Base-by-base conservation (phyloP, 495 filamentous ascomycete species). In the Penicillium lagena region DNA sequence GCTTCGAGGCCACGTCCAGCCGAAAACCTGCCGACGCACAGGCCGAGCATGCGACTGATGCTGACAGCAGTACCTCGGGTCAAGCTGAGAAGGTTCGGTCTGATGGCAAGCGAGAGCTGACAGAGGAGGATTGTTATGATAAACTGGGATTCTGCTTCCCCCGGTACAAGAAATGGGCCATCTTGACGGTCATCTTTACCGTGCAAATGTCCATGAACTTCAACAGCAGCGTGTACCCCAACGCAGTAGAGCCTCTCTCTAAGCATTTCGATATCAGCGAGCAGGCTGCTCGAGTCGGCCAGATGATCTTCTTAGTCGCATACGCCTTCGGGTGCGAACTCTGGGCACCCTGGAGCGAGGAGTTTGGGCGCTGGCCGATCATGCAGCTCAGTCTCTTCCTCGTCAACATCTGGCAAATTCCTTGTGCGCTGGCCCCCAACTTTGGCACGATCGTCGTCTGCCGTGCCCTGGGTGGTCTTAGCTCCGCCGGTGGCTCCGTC, bases 141-240 rank as follows among this genome's bases (percentile, higher is more conserved):
- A 75, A 81, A 45, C 76, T 68, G 64, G 85, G 83, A 31, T 89
- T 76, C 57, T 66, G 60, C 36, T 90, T 78, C 49, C 68, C 83
- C 0, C 47, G 45, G n/a, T 75, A 73, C 68, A 89, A 82, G 71
- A 89, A 88, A 62, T 90, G 85, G 85, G 75, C 57, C 39, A 85
- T 89, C 53, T 72, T 89, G 34, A 75, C 70, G 22, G 75, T 88
- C 47, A 83, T 90, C 58, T 88, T 89, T 66, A 57, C 76, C 34
- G 82, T 90, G 7, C 86, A 89, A 52, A 79, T 82, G 39, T 89
- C 85, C 5, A 90, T 90, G 86, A 90, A 90, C 69, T 86, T 89
- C 72, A 89, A 89, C 70, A 83, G 82, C 9, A 80, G 78, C 29
- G 72, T 87, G 9, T 89, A 87, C 62, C 72, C 80, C 32, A 86